Evolutionary conservation across 345 rosid genomes (phyloP).

Genomic region (Nephelium lappaceum): DNA sequence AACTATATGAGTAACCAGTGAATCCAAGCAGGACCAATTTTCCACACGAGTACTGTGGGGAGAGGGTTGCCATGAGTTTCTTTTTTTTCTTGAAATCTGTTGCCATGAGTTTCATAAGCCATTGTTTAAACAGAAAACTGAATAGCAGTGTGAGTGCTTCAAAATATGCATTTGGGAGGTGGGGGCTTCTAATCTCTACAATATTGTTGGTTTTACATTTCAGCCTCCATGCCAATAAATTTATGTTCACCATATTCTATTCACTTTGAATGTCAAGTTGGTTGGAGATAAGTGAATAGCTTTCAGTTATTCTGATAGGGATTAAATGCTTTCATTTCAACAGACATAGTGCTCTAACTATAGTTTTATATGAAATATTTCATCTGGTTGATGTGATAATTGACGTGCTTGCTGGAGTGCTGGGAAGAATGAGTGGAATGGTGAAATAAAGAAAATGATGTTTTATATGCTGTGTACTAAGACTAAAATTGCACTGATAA

Average conservation of each 20-base stretch:
- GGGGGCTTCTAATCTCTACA: neutral
- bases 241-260: neutral
- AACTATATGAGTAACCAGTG: neutral
- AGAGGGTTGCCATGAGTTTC: neutral
- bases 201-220: neutral
- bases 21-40: neutral
- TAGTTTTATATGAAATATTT: neutral
- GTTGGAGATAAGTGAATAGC: neutral
- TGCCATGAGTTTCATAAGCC: neutral
- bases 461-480: neutral
- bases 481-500: neutral
- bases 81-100: no score
- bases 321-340: neutral
- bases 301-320: constrained; percentile 1
- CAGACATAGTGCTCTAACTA: neutral
- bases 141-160: neutral
- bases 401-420: neutral
- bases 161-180: neutral
- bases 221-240: neutral
- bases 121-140: neutral
- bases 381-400: neutral
- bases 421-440: neutral
- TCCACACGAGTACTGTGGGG: neutral
- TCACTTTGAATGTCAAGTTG: constrained; percentile 1
- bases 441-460: neutral